Percentiles rank a stretch among this genome's conserved stretches.
Evolutionary conservation across 495 filamentous ascomycete genomes (phyloP).

Genomic region (Staphylotrichum longicolle): DNA sequence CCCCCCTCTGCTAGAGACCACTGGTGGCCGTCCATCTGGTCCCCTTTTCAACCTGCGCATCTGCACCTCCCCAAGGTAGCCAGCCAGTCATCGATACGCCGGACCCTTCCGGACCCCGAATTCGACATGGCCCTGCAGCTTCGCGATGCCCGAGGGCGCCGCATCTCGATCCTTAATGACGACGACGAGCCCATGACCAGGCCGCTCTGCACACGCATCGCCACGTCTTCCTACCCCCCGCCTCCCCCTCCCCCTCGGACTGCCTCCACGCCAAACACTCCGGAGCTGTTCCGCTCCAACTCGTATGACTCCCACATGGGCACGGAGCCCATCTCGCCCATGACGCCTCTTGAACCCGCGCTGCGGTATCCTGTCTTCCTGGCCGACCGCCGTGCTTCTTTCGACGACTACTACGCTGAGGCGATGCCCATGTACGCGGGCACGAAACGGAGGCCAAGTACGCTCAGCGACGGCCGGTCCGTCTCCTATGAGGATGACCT

Average conservation of each 20-base stretch:
- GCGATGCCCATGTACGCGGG: conserved; percentile 32
- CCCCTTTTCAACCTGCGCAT: not conserved
- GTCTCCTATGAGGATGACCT: conserved; percentile 36
- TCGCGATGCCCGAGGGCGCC: not conserved
- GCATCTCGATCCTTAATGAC: conserved; percentile 10
- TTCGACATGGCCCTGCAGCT: not conserved
- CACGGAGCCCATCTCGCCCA: conserved; percentile 47
- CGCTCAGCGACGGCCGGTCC: conserved; percentile 29
- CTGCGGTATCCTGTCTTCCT: too few species aligned
- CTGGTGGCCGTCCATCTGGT: too few species aligned
- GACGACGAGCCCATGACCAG: not conserved
- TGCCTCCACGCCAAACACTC: conserved; percentile 45
- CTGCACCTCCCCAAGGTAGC: too few species aligned
- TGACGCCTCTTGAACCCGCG: conserved; percentile 37
- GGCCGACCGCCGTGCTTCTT: conserved; percentile 15
- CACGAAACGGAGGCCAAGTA: conserved; percentile 35
- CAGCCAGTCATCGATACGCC: not conserved
- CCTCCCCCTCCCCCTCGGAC: conserved; percentile 25
- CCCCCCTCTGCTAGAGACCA: too few species aligned
- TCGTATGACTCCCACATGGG: conserved; percentile 55
- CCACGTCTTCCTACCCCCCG: not conserved
- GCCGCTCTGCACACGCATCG: conserved; percentile 7
- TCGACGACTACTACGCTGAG: conserved; percentile 40
- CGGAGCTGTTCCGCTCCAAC: conserved; percentile 51
- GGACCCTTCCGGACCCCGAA: too few species aligned